Base-by-base conservation (phyloP, 2,329 filamentous ascomycete species). In the Lomentospora prolificans region DNA sequence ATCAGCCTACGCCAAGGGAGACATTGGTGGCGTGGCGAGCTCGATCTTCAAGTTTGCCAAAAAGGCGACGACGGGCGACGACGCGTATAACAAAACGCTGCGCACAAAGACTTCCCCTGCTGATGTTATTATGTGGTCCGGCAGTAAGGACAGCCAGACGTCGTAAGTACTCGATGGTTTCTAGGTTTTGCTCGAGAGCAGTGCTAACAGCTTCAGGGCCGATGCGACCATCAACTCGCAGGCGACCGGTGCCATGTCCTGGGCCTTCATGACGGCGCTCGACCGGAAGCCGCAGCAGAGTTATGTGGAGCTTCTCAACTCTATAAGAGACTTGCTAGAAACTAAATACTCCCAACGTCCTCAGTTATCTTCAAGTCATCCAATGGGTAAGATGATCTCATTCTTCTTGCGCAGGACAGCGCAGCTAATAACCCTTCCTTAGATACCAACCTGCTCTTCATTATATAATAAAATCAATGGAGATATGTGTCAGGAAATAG, bases 41-140 rank as follows among this genome's bases (percentile, higher is more conserved):
- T 85, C 84, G 41, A 80, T 90, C 8, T 81, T 90, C 69, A 81
- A 82, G 51, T 80, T 95, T 64, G 81, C 91, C 71, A 95, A 95
- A 75, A 63, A 62, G 68, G 89, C 88, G 27, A 85, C 87, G 14
- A 79, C 74, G 56, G 89, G 89, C 62, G 82, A 90, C 62, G 80
- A 86, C 31, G 83, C 84, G 39, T 84, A 89, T 68, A 79, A 91
- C 72, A 81, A 81, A 65, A 85, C 89, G 58, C 75, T 88, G 65
- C 79, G 85, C 62, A 95, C 90, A 52, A 94, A 92, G 75, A 95
- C 90, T 19, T 90, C 85, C 58, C 85, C 89, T 3, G 90, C 90
- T 41, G 90, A 96, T 70, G 90, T 96, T 33, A 83, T 96, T 68
- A 92, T 95, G 86, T 92, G 89, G 85, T 91, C 87, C 61, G 90